These are phyloP conservation scores for Corchorus capsularis DNA, from an alignment of 345 rosid species.

Conservation along the genomic window DNA sequence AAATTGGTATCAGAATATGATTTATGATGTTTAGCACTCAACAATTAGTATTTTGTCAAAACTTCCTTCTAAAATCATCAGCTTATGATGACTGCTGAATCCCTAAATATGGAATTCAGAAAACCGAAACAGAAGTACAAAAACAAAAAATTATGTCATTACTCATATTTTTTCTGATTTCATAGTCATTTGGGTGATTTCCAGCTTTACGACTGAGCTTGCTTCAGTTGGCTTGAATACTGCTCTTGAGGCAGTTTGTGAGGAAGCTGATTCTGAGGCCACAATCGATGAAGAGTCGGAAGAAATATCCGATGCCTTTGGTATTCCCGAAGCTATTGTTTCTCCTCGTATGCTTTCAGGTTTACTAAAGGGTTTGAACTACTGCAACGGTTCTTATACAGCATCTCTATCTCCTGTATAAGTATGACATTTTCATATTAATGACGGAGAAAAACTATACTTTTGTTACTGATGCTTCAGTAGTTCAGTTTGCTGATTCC, in stretches of 20 bases:
- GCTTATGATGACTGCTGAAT: neutral
- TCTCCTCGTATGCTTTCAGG: conserved; percentile 58
- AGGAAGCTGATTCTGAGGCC: conserved; percentile 37
- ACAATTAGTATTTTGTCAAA: neutral
- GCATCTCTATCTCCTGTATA: conserved; percentile 61
- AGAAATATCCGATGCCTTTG: conserved; percentile 30
- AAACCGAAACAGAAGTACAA: neutral
- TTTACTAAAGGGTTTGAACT: conserved; percentile 69
- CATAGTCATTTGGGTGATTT: conserved; percentile 11
- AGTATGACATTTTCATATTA: conserved; percentile 35
- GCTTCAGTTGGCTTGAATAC: conserved; percentile 73
- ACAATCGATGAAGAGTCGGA: conserved; percentile 25
- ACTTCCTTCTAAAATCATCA: neutral
- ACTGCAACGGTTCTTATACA: conserved; percentile 52
- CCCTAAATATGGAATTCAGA: neutral
- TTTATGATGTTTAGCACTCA: neutral
- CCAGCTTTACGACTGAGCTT: conserved; percentile 75
- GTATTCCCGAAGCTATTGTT: conserved; percentile 49
- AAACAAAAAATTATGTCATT: neutral
- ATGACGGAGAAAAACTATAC: neutral
- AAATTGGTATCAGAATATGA: neutral
- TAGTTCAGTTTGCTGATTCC: neutral
- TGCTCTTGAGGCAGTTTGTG: conserved; percentile 44
- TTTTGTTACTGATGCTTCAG: neutral
- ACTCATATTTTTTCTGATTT: neutral